Evolutionary conservation across 768 basidiomycete genomes (phyloP).

Genomic region (Amanita polypyramis): DNA sequence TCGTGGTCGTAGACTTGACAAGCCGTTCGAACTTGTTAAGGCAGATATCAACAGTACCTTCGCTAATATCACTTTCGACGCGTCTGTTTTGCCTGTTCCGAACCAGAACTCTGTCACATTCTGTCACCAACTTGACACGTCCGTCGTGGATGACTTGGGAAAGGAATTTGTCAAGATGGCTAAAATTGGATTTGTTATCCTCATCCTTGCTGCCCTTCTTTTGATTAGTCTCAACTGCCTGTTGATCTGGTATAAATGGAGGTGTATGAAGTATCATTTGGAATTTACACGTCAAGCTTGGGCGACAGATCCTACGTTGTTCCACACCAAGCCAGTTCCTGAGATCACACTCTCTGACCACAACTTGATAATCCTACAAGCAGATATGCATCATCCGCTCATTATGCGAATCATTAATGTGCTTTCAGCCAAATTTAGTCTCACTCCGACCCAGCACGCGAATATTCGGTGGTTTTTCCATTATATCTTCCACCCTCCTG

Average conservation of each 20-base stretch:
- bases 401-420: slow-evolving; percentile 53
- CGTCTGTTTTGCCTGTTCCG: slow-evolving; percentile 70
- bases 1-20: slow-evolving; percentile 47
- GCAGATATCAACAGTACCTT: slow-evolving; percentile 86
- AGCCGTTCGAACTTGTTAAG: slow-evolving; percentile 83
- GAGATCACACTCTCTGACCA: slow-evolving; percentile 57
- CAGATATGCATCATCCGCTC: slow-evolving; percentile 62
- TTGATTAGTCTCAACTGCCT: slow-evolving; percentile 65
- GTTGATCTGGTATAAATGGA: slow-evolving; percentile 88
- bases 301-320: slow-evolving; percentile 58
- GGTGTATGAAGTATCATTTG: slow-evolving; percentile 53
- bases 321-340: slow-evolving; percentile 34
- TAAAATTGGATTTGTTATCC: slow-evolving; percentile 67
- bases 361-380: slow-evolving; percentile 68
- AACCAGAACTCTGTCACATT: slow-evolving; percentile 57
- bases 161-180: slow-evolving; percentile 69
- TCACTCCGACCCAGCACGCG: slow-evolving; percentile 52
- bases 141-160: slow-evolving; percentile 79
- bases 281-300: slow-evolving; percentile 68
- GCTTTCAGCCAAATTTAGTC: slow-evolving; percentile 36
- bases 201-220: slow-evolving; percentile 62
- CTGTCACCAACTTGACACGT: slow-evolving; percentile 71
- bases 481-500: slow-evolving; percentile 88
- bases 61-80: slow-evolving; percentile 56
- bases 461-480: slow-evolving; percentile 82